Evolutionary conservation across 768 basidiomycete species (phyloP).

Genomic region (Daedalea quercina): DNA sequence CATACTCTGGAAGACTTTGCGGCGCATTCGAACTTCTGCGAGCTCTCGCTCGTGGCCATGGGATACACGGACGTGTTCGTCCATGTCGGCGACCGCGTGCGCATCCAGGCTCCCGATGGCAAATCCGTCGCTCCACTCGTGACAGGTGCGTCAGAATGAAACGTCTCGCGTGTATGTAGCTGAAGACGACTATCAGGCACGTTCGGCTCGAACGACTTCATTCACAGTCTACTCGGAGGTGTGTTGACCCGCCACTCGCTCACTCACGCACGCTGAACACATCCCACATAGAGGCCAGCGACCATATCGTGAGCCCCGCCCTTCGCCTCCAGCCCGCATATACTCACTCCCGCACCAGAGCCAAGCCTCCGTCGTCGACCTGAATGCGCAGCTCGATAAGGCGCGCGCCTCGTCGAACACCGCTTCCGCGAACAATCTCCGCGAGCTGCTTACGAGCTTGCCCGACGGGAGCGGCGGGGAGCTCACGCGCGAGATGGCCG

Average conservation of each 20-base stretch:
- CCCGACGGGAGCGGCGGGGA: conserved; percentile 45
- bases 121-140: conserved; percentile 75
- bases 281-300: conserved; percentile 43
- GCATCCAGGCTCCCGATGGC: conserved; percentile 69
- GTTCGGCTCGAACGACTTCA: conserved; percentile 75
- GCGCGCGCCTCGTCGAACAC: conserved; percentile 50
- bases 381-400: conserved; percentile 70
- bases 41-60: conserved; percentile 67
- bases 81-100: conserved; percentile 79
- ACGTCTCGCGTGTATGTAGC: not conserved
- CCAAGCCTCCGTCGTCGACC: conserved; percentile 76
- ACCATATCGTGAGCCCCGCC: conserved; percentile 44
- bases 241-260: conserved; percentile 19
- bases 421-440: conserved; percentile 41
- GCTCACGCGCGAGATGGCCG: conserved; percentile 69
- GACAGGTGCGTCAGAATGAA: conserved; percentile 41
- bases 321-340: not conserved
- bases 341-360: not conserved
- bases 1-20: conserved; percentile 85
- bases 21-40: conserved; percentile 89
- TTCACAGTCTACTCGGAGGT: conserved; percentile 72
- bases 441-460: conserved; percentile 52
- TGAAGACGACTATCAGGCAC: conserved; percentile 39
- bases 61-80: conserved; percentile 75
- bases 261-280: not conserved